Base-by-base conservation (phyloP, 306 rosid species). In the Inga oerstediana region DNA sequence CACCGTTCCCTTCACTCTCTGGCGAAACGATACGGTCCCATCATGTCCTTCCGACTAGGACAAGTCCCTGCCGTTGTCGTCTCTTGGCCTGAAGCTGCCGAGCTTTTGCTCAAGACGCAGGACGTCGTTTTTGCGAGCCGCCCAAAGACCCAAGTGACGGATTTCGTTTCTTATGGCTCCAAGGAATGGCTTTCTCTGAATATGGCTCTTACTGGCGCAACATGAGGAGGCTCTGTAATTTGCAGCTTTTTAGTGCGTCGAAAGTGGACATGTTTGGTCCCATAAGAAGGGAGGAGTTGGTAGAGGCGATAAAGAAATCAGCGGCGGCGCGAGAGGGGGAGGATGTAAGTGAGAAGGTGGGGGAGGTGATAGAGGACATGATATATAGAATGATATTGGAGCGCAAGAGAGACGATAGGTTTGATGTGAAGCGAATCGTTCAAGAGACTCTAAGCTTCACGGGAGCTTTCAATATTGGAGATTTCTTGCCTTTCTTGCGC, bases 31-130 rank as follows among this genome's bases (percentile, higher is more conserved):
- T 65, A 65, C 4, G 71, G 71, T 5, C 71, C 71, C 10, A 32
- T 65, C n/a, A 65, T 65, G 43, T 65, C 43, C 43, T 4, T 65
- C n/a, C 71, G 39, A 15, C 43, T 65, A 6, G 71, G 71, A 27
- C 71, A 65, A 10, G 43, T 27, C 10, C 43, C 41, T 14, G 19
- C 54, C 3, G 35, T 70, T 0, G 74, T 70, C 75, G 81, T 8
- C 84, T 67, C 72, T 16, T 67, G 46, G 2, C 72, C 72, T 8
- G 72, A 67, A 35, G 72, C 45, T 2, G 72, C 84, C 0, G 77
- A 89, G 76, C 83, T 62, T 3, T 74, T 84, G 69, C 90, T 87
- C 69, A 87, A 77, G 82, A 87, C 86, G 3, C 79, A 87, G 45
- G 87, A 85, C 82, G 16, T 46, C 39, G 24, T 68, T 67, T 79